These are phyloP conservation scores for Umbellularia californica DNA, from an alignment of 164 flowering plant genomes.

Conservation along the genomic window DNA sequence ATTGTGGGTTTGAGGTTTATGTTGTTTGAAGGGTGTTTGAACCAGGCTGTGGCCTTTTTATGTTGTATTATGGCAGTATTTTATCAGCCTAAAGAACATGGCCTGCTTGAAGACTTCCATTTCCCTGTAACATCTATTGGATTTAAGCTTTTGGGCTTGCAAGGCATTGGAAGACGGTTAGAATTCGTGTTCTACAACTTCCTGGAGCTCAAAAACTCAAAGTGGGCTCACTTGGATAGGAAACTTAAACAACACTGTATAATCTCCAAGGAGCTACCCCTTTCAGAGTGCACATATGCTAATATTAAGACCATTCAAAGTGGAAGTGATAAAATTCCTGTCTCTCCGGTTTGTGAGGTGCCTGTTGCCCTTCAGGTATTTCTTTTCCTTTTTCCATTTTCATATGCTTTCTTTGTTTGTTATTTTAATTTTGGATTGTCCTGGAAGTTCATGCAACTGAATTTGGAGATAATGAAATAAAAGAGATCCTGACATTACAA, in stretches of 20 bases:
- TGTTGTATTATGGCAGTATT: constrained; percentile 48
- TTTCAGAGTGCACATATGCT: constrained; percentile 71
- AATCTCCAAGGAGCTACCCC: constrained; percentile 50
- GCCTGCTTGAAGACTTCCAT: constrained; percentile 36
- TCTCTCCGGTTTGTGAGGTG: constrained; percentile 20
- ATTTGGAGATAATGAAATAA: no score
- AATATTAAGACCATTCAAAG: constrained; percentile 55
- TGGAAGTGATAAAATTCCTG: constrained; percentile 21
- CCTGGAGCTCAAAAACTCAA: constrained; percentile 38
- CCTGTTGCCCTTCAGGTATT: constrained; percentile 45
- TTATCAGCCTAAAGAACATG: constrained; percentile 30
- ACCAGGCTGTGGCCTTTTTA: constrained; percentile 57
- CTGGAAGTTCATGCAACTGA: no score
- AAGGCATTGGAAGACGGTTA: constrained; percentile 43
- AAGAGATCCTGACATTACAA: no score
- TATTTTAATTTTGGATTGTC: no score
- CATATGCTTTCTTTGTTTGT: background rate
- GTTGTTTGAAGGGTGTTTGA: constrained; percentile 75
- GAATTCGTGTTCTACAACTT: constrained; percentile 60
- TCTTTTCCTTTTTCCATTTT: background rate
- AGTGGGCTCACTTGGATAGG: constrained; percentile 56
- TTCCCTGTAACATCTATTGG: constrained; percentile 73
- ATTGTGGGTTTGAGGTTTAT: constrained; percentile 62
- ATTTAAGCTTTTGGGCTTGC: constrained; percentile 45
- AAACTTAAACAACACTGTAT: constrained; percentile 43